Base-by-base conservation (phyloP, 495 filamentous ascomycete genomes). In the Penicillium lagena region DNA sequence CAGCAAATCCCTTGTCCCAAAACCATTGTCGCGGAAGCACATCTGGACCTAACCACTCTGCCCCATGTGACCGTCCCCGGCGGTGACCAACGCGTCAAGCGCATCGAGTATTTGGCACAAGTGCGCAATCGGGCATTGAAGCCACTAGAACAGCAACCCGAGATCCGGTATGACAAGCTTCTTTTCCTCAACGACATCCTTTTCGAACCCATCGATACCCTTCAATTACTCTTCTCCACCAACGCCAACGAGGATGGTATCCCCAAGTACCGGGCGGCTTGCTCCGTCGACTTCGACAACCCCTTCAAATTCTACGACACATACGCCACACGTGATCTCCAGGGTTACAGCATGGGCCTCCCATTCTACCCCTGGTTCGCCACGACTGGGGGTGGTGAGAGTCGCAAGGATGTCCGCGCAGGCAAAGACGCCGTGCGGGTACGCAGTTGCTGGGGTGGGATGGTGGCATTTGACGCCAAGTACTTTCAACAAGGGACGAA, bases 291-390 rank as follows among this genome's bases (percentile, higher is more conserved):
- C 58, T 91, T 86, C 49, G 78, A 82, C 55, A 82, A 81, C 39
- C 77, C 83, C 0, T 80, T 88, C 63, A 86, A 87, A 51, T 87
- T 84, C 60, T 93, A 93, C 55, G 87, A 93, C 62, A 83, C 85
- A 3, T 90, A 83, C 68, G 87, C 87, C 9, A 83, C 83, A 13
- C 74, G 87, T 4, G 87, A 93, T 52, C 59, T 75, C 6, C 81
- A 90, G 45, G 87, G 87, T 1, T 85, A 81, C 52, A 73, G 72
- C 40, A 72, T 83, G 50, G 86, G 83, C 0, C 62, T 89, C 1
- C 82, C 85, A 0, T 80, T 88, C 54, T 93, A 72, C 55, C 87
- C 87, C 0, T 87, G 82, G 78, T 90, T 90, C 54, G 69, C 79
- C 1, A 66, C 59, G 28, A 68, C 76, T 3, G 85, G 84, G 1